Base-by-base conservation (phyloP, 2,329 filamentous ascomycete species). In the Ascochyta fabae region DNA sequence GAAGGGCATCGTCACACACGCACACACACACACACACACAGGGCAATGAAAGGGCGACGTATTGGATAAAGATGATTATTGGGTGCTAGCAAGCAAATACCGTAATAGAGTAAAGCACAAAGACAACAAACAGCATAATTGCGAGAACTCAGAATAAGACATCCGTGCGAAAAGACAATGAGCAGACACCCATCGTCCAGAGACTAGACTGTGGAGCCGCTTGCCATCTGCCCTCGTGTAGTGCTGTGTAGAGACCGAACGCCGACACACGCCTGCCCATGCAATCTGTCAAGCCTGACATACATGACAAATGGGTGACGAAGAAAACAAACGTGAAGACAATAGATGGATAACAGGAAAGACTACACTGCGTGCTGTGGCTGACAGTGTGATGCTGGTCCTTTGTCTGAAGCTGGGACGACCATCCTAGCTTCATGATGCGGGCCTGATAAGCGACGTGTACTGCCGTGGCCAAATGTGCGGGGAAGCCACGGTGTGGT, bases 381-480 rank as follows among this genome's bases (percentile, higher is more conserved):
- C 16, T 15, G 19, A 16, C 29, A 36, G 33, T 35, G 16, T 24
- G 35, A 22, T 24, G 53, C 39, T 24, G 6, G 24, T 19, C 27
- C 38, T 12, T 12, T 12, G 24, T 26, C 27, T 48, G 23, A 48
- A 48, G 44, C 22, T 34, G 48, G 35, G 53, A 48, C 31, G 6
- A 9, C 44, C 53, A 35, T 48, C 44, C 47, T 31, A 26, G 35
- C 47, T 44, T 42, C 22, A 35, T 29, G 42, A 42, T 13, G 29
- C 35, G 36, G 24, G 38, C 15, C 24, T 38, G 45, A 47, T 24
- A 36, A 34, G 43, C 29, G 34, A 19, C 26, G 19, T 45, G 35
- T 55, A 60, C 56, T 53, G 59, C 53, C 54, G 56, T 67, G 60
- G 65, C 67, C 66, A 43, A 40, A 50, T 57, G 59, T 59, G 53